These are phyloP conservation scores for Aspergillus spinulosporus DNA, from an alignment of 2,329 filamentous ascomycete genomes.

Conservation along the genomic window DNA sequence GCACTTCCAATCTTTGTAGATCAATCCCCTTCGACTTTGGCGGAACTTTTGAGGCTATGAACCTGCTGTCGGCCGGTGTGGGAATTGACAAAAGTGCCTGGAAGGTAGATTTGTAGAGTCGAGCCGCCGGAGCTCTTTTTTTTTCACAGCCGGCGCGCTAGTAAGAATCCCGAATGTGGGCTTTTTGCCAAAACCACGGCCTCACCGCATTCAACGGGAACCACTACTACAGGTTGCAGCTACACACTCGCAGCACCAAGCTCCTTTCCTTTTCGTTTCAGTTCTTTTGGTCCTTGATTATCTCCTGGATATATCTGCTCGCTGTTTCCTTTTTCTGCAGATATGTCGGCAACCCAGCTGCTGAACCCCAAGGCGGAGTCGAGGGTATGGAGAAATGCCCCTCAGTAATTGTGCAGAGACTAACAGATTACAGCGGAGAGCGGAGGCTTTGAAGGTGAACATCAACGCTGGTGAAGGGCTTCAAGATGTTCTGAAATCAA, in stretches of 20 bases:
- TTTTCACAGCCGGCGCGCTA: conserved; percentile 44
- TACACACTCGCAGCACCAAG: conserved; percentile 28
- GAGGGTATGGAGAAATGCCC: conserved; percentile 63
- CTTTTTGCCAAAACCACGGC: conserved; percentile 40
- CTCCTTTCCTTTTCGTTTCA: conserved; percentile 20
- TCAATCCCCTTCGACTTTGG: conserved; percentile 24
- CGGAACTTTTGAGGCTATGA: conserved; percentile 28
- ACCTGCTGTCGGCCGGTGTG: conserved; percentile 35
- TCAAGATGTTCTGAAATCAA: conserved; percentile 93
- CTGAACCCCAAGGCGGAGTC: conserved; percentile 99
- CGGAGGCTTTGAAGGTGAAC: conserved; percentile 95
- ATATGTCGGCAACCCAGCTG: conserved; percentile 95
- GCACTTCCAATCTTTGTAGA: conserved; percentile 23
- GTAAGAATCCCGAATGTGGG: conserved; percentile 45
- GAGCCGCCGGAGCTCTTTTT: conserved; percentile 43
- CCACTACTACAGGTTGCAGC: conserved; percentile 27
- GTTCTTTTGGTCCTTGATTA: conserved; percentile 12
- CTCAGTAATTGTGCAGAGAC: conserved; percentile 38
- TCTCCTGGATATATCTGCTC: conserved; percentile 28
- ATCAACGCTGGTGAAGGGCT: conserved; percentile 93
- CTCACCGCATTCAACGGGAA: conserved; percentile 39
- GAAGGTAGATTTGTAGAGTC: conserved; percentile 35
- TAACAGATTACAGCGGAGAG: conserved; percentile 73
- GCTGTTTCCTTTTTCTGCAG: conserved; percentile 30
- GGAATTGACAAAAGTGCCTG: conserved; percentile 26